Evolutionary conservation across 345 rosid species (phyloP).

Genomic region (Carallia pectinifolia): DNA sequence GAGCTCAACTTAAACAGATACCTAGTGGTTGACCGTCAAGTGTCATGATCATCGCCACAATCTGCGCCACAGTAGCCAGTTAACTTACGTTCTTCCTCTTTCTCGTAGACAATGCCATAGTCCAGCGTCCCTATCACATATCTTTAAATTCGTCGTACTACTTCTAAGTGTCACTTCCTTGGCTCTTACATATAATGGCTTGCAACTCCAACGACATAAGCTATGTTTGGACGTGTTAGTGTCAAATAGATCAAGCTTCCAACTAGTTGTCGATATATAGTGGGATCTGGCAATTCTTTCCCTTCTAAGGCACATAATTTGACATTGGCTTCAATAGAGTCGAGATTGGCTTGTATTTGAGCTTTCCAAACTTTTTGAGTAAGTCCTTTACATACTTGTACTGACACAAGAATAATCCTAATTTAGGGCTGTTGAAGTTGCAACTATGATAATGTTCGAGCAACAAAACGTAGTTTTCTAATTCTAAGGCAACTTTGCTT

Average conservation of each 20-base stretch:
- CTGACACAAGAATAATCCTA: background rate
- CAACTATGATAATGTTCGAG: too few species aligned
- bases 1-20: too few species aligned
- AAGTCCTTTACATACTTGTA: background rate
- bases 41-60: background rate
- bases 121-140: background rate
- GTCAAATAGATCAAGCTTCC: too few species aligned
- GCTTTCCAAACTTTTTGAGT: background rate
- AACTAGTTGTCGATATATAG: too few species aligned
- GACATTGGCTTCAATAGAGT: background rate
- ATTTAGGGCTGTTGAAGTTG: too few species aligned
- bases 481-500: too few species aligned
- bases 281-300: too few species aligned
- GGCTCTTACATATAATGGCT: background rate
- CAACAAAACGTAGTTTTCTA: too few species aligned
- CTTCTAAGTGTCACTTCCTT: background rate
- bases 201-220: background rate
- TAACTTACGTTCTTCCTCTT: background rate
- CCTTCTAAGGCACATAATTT: background rate
- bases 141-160: background rate
- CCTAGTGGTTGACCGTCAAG: too few species aligned
- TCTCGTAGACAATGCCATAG: background rate
- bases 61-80: background rate
- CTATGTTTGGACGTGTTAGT: background rate
- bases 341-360: background rate